Percentiles rank a stretch among this genome's conserved stretches.
Conservation (phyloP, 2,329 filamentous ascomycete species). For the Coniochaeta sp. region DNA sequence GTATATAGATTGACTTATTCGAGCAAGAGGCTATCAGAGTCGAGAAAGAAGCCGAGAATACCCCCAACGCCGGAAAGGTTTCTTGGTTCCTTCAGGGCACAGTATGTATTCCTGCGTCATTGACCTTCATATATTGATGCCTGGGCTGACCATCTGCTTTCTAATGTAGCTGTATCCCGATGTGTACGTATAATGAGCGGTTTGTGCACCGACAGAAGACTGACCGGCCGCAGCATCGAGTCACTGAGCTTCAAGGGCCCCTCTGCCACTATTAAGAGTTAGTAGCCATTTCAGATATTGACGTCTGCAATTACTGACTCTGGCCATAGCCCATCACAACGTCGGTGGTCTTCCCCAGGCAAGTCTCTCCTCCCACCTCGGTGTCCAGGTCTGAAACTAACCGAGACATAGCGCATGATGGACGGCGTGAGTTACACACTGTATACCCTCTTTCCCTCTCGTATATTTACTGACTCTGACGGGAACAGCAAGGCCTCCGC, state of each 20-base stretch:
- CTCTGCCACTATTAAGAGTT: constrained; percentile 40
- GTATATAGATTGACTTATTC: constrained; percentile 54
- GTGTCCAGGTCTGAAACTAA: background rate
- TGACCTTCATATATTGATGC: too few species aligned
- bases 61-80: constrained; percentile 64
- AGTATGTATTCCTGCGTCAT: too few species aligned
- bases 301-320: background rate
- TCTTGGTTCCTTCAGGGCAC: constrained; percentile 78
- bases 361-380: background rate
- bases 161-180: constrained; percentile 76
- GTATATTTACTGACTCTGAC: too few species aligned
- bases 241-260: constrained; percentile 39
- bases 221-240: constrained; percentile 30
- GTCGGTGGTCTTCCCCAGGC: constrained; percentile 31
- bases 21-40: constrained; percentile 64
- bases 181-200: constrained; percentile 22
- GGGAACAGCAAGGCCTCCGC: too few species aligned
- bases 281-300: constrained; percentile 12
- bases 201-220: too few species aligned
- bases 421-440: constrained; percentile 21
- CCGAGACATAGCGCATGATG: constrained; percentile 18
- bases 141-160: too few species aligned
- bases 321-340: constrained; percentile 32
- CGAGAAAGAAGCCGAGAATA: constrained; percentile 61
- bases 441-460: background rate